Base-by-base conservation (phyloP, 306 rosid genomes). In the Datisca glomerata region DNA sequence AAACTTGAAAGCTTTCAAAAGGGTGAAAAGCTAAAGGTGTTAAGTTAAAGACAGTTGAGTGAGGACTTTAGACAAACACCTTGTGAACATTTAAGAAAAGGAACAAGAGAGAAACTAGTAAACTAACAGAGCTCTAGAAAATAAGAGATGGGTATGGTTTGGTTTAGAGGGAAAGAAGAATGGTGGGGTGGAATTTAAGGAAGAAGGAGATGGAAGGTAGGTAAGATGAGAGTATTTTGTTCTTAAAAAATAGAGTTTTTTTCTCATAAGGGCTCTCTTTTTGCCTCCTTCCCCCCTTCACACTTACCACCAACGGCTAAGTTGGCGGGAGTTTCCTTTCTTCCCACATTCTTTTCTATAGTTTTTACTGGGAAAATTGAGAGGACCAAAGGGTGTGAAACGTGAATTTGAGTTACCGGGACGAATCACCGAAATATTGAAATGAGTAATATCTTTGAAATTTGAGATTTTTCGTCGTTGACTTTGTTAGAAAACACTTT, bases 171-270 rank as follows among this genome's bases (percentile, higher is more conserved):
- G 65, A 62, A 65, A 55, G 75, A 63, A 24, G 23, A 21, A 52
- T 74, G 72, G 69, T 64, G 43, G 29, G 47, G 54, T 32, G 43
- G 40, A 36, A 29, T 61, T 42, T 46, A 75, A 60, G 75, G 73
- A 58, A 49, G 76, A 66, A 62, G 64, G 63, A 64, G 96, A 68
- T 77, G 56, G 36, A 74, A 38, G 70, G 65, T 83, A 70, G 93
- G 86, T 80, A 42, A 38, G 45, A 53, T 43, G 61, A 64, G 41
- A 48, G 14, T 40, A 42, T 18, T 41, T 32, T 24, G 19, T 55
- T 43, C 35, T 57, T 21, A n/a, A n/a, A n/a, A n/a, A n/a, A n/a
- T n/a, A n/a, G n/a, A n/a, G n/a, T 18, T 15, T 39, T 33, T 59
- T 28, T 49, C 53, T 51, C 53, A 46, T 48, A 46, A 24, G n/a